Conservation (phyloP, 2,329 filamentous ascomycete species). For the Ambrosiella beaveri region DNA sequence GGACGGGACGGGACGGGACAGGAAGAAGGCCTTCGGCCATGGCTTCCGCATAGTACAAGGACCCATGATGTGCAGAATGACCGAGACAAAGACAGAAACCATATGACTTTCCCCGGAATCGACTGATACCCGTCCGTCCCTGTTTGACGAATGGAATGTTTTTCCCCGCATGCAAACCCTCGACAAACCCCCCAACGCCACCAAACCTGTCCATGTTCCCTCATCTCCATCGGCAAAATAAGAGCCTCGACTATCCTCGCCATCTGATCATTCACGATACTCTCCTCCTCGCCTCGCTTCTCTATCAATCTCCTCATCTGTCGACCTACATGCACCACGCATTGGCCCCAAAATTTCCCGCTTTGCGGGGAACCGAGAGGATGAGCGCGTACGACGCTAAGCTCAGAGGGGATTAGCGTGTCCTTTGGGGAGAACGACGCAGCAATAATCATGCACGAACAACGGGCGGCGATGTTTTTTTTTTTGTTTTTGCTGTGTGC, state of each 20-base stretch:
- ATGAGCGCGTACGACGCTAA: background rate
- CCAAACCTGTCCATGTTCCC: background rate
- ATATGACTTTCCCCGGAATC: background rate
- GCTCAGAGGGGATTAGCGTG: background rate
- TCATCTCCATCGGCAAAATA: background rate
- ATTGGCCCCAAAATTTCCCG: background rate
- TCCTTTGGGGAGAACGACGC: too few relatives aligned
- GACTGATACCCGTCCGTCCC: background rate
- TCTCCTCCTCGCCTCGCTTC: background rate
- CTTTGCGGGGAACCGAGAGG: background rate
- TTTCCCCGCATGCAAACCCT: background rate
- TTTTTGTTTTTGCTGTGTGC: too few relatives aligned
- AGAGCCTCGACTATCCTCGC: background rate
- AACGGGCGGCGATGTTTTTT: too few relatives aligned
- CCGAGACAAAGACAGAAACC: background rate
- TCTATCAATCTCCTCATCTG: background rate
- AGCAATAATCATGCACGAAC: too few relatives aligned
- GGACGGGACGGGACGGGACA: too few relatives aligned
- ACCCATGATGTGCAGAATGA: background rate
- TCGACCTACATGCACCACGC: background rate
- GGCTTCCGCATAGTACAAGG: background rate
- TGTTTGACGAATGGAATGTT: background rate
- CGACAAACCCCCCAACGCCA: background rate
- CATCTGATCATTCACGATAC: background rate
- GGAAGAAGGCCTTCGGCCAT: background rate